These are phyloP conservation scores for Coniochaeta hoffmannii DNA, from an alignment of 2,329 filamentous ascomycete species.

Conservation along the genomic window DNA sequence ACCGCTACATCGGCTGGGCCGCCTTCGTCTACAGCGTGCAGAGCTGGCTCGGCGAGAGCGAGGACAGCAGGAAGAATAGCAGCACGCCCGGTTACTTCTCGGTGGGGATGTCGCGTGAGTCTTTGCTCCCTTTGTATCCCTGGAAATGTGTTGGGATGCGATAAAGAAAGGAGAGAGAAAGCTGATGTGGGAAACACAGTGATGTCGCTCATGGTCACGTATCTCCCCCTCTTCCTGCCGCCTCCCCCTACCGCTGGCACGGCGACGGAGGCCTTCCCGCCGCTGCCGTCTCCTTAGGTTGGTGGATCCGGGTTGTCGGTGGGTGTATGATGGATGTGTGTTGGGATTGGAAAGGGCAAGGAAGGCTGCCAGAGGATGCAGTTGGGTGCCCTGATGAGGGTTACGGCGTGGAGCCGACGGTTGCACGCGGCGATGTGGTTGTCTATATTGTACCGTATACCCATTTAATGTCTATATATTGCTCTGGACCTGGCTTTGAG, in stretches of 20 bases:
- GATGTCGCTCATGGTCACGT: slow-evolving; percentile 27
- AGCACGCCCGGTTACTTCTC: slow-evolving; percentile 24
- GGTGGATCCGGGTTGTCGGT: neutral
- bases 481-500: neutral
- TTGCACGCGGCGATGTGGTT: neutral
- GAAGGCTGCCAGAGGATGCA: too few species aligned
- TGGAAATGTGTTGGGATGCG: neutral
- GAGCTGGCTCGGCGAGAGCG: slow-evolving; percentile 52
- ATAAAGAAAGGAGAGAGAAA: slow-evolving; percentile 3
- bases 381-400: too few species aligned
- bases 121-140: neutral
- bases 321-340: neutral
- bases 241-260: slow-evolving; percentile 16
- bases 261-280: slow-evolving; percentile 20
- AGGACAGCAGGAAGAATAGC: slow-evolving; percentile 29
- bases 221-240: slow-evolving; percentile 28
- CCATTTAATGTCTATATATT: neutral
- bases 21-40: slow-evolving; percentile 68
- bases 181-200: slow-evolving; percentile 12
- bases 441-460: neutral
- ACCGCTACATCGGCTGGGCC: slow-evolving; percentile 69
- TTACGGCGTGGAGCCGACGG: neutral
- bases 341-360: neutral
- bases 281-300: slow-evolving; percentile 14
- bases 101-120: slow-evolving; percentile 27